Conservation (phyloP, 139 green algal species). For the Deuterostichococcus epilithicus region DNA sequence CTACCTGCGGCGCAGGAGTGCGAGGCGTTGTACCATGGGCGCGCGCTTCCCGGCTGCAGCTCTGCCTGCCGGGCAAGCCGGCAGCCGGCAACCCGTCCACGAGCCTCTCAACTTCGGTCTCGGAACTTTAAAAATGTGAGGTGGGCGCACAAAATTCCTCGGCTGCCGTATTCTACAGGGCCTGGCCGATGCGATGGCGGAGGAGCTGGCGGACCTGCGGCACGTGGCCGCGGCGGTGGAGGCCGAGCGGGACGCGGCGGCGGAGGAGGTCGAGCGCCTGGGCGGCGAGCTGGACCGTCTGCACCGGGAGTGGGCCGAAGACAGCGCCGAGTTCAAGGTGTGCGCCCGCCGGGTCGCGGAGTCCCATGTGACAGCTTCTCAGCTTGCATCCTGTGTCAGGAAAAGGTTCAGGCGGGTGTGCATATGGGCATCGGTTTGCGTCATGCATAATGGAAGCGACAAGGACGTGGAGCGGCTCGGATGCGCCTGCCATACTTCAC, state of each 20-base stretch:
- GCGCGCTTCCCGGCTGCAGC: background rate
- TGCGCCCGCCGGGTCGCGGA: background rate
- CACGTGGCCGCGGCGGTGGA: background rate
- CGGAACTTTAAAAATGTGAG: background rate
- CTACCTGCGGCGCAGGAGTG: background rate
- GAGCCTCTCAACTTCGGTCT: too few relatives aligned
- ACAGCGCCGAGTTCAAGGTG: constrained; percentile 1
- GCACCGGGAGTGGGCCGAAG: background rate
- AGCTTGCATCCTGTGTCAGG: too few relatives aligned
- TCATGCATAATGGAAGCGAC: too few relatives aligned
- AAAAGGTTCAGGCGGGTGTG: too few relatives aligned
- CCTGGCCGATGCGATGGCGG: background rate
- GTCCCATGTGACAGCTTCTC: too few relatives aligned
- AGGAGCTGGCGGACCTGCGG: background rate
- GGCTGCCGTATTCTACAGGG: background rate
- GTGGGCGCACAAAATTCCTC: constrained; percentile 9
- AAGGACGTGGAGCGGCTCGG: too few relatives aligned
- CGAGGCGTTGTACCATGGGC: background rate
- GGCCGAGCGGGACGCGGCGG: background rate
- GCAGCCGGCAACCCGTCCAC: too few relatives aligned
- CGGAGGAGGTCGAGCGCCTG: constrained; percentile 2
- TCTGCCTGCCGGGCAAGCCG: too few relatives aligned
- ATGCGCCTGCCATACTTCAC: too few relatives aligned
- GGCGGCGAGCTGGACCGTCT: background rate
- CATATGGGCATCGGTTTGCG: too few relatives aligned